A percentile compares a stretch with the other conserved stretches of the same genome.
These are phyloP conservation scores for Posidonia australis DNA, from an alignment of 106 monocot genomes.

Conservation along the genomic window DNA sequence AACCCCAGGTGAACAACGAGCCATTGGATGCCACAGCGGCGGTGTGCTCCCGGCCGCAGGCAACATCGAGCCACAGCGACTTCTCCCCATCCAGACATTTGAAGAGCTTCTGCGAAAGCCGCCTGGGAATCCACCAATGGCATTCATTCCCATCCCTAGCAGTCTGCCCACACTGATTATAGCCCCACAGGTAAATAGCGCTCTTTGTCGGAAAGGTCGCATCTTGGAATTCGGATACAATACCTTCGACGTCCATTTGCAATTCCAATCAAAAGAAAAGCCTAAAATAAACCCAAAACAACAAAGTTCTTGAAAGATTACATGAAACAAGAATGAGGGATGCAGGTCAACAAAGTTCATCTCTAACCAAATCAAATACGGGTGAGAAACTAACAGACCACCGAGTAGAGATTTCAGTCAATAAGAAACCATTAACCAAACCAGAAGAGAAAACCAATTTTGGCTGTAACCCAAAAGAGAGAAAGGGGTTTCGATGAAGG, in stretches of 20 bases:
- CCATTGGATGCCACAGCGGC: constrained; percentile 83
- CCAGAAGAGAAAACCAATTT: no score
- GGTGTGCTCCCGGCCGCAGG: constrained; percentile 91
- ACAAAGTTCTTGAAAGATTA: neutral
- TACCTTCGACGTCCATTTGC: constrained; percentile 35
- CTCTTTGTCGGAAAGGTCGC: constrained; percentile 50
- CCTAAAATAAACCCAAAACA: neutral
- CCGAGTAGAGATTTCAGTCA: no score
- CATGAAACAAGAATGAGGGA: neutral
- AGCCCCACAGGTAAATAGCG: constrained; percentile 90
- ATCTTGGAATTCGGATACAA: constrained; percentile 24
- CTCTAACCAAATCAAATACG: no score
- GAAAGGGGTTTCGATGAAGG: no score
- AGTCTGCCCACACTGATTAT: constrained; percentile 91
- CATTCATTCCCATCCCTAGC: constrained; percentile 47
- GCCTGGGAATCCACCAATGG: constrained; percentile 66
- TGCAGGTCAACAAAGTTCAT: no score
- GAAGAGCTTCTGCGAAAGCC: constrained; percentile 47
- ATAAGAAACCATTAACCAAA: no score
- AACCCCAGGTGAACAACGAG: constrained; percentile 87
- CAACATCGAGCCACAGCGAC: constrained; percentile 71
- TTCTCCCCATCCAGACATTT: constrained; percentile 20
- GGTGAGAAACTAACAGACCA: no score
- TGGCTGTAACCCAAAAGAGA: no score
- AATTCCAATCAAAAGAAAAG: neutral